Base-by-base conservation (phyloP, 129 eudicot genomes). In the Tagetes patula region DNA sequence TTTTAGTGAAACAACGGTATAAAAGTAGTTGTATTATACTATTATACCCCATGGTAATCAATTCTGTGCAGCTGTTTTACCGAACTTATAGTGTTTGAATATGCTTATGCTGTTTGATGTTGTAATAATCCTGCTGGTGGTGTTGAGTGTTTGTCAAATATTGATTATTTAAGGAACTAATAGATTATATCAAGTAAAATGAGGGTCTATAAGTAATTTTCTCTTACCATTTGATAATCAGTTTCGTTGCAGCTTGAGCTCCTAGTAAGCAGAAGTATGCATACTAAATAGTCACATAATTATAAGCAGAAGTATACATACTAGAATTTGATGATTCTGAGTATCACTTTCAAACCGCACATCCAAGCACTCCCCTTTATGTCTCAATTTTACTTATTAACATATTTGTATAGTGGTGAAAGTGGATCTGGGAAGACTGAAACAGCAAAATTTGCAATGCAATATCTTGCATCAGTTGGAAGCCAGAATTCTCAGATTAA, bases 361-460 rank as follows among this genome's bases (percentile, higher is more conserved):
- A 55, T 54, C 5, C 31, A 40, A 41, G 40, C 34, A 38, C 49
- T 36, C 32, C 64, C 64, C 65, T 31, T 70, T 37, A 53, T 30
- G 43, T 30, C 41, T 49, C 40, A 10, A 1, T 63, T 63, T 45
- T 36, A 36, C 7, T 37, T 52, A 30, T 13, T 66, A 13, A 30
- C 6, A 9, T 12, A 46, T 34, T 36, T 63, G 72, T 87, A 52
- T 69, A 93, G 98, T 79, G 99, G 99, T 41, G 99, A 91, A 80
- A 95, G 97, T 85, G 99, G 99, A 75, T 86, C 99, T 40, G 99
- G 99, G 74, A 95, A 95, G 86, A 91, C 96, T 6, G 99, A 91
- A 84, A 95, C 97, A 80, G 90, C 97, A 73, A 95, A 95, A 74
- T 55, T 88, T 78, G 91, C 96, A 60, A 86, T 90, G 88, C 91